A percentile compares a stretch with the other conserved stretches of the same genome.
Conservation (phyloP, 2,329 filamentous ascomycete genomes). For the Onygenales sp. region DNA sequence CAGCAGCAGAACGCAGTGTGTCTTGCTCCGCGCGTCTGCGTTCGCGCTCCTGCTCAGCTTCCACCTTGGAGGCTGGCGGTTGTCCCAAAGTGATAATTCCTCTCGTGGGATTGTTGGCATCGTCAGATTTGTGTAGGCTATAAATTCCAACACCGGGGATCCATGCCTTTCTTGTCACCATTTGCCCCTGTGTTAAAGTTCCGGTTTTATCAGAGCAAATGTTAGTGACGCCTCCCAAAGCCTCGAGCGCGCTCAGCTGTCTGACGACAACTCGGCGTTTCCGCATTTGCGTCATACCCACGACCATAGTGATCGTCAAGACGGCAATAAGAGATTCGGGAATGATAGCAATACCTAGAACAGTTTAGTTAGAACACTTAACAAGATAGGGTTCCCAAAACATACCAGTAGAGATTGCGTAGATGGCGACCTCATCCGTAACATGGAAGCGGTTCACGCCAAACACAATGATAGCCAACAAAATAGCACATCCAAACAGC, state of each 20-base stretch:
- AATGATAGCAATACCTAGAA: slow-evolving; percentile 46
- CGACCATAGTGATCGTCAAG: slow-evolving; percentile 52
- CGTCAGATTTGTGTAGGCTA: slow-evolving; percentile 42
- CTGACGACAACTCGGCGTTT: slow-evolving; percentile 45
- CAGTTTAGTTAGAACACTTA: slow-evolving; percentile 11
- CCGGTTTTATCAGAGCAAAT: slow-evolving; percentile 52
- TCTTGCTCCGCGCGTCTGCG: slow-evolving; percentile 42
- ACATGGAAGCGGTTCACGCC: slow-evolving; percentile 49
- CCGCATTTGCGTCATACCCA: slow-evolving; percentile 46
- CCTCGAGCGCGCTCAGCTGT: slow-evolving; percentile 46
- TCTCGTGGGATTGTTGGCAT: slow-evolving; percentile 47
- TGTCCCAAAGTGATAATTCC: slow-evolving; percentile 35
- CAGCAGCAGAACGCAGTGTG: slow-evolving; percentile 50
- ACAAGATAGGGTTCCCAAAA: background rate
- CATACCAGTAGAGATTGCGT: slow-evolving; percentile 45
- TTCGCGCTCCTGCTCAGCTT: slow-evolving; percentile 22
- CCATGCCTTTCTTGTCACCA: slow-evolving; percentile 52
- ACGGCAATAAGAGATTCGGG: slow-evolving; percentile 55
- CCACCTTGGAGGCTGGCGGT: slow-evolving; percentile 20
- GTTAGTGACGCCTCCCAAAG: slow-evolving; percentile 48
- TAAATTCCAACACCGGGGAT: slow-evolving; percentile 45
- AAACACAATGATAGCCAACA: slow-evolving; percentile 54
- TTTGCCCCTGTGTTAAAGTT: slow-evolving; percentile 46
- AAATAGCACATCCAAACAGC: slow-evolving; percentile 62
- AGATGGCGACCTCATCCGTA: slow-evolving; percentile 50